Evolutionary conservation across 768 basidiomycete species (phyloP).

Genomic region (Porphyrellus cyaneotinctus): DNA sequence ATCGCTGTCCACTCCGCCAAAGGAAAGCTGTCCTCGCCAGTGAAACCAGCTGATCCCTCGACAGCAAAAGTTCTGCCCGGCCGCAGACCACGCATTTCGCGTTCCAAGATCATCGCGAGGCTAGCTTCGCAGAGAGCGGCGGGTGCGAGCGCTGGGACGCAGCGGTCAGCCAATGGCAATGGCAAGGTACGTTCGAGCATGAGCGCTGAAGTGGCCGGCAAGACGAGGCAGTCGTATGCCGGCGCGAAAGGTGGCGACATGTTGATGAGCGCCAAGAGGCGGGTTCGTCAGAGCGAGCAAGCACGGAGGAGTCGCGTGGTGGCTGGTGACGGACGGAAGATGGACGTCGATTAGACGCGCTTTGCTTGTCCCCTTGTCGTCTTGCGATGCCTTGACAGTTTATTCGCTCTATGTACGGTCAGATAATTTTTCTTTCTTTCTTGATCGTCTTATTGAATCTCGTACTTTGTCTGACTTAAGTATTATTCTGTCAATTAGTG

Average conservation of each 20-base stretch:
- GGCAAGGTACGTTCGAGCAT: conserved; percentile 50
- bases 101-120: conserved; percentile 74
- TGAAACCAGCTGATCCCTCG: conserved; percentile 17
- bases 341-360: conserved; percentile 10
- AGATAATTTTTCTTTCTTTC: conserved; percentile 1
- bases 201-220: conserved; percentile 34
- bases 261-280: conserved; percentile 65
- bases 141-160: conserved; percentile 14
- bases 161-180: conserved; percentile 20
- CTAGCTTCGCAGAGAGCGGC: conserved; percentile 66
- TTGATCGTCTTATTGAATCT: not conserved
- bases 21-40: not conserved
- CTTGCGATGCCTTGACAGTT: conserved; percentile 9
- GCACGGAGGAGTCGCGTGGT: conserved; percentile 48
- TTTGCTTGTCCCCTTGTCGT: not conserved
- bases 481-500: not conserved
- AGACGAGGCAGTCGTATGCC: conserved; percentile 18
- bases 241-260: conserved; percentile 35
- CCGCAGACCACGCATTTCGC: conserved; percentile 74
- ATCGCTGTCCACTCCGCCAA: conserved; percentile 15
- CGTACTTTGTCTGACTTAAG: not conserved
- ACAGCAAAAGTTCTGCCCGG: conserved; percentile 35
- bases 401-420: conserved; percentile 11
- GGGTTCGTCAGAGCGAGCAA: conserved; percentile 74
- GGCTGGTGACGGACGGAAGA: conserved; percentile 12